A percentile compares a stretch with the other conserved stretches of the same genome.
Evolutionary conservation across 306 rosid species (phyloP).

Genomic region (Lathyrus sativus): DNA sequence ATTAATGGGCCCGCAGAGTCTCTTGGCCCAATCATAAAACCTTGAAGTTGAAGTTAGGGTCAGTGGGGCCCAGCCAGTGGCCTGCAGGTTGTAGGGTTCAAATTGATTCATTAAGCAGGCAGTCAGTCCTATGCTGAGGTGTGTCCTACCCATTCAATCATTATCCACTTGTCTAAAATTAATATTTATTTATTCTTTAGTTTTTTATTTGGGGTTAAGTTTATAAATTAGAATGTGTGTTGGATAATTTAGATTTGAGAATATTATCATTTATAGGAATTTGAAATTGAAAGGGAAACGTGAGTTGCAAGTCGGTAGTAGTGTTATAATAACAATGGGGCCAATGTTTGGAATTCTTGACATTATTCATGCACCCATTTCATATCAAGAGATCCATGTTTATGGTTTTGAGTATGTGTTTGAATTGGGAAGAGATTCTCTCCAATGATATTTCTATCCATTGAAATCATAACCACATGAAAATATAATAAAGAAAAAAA

Average conservation of each 20-base stretch:
- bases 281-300: background rate
- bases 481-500: no score
- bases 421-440: no score
- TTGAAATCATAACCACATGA: no score
- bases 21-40: background rate
- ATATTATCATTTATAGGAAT: background rate
- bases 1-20: background rate
- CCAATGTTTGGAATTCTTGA: background rate
- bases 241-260: background rate
- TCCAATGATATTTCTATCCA: no score
- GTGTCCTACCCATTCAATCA: background rate
- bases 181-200: background rate
- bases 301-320: background rate
- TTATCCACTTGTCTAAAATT: background rate
- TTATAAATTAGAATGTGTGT: background rate
- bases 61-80: background rate
- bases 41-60: conserved; percentile 2
- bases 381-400: no score
- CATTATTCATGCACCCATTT: background rate
- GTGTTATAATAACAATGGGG: background rate
- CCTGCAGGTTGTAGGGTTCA: background rate
- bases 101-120: background rate
- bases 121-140: background rate
- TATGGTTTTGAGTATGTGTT: no score
- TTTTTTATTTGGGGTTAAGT: background rate